phyloP scores from a whole-genome alignment of 1,139 yeast genomes.

The Candida buenavistaensis region DNA sequence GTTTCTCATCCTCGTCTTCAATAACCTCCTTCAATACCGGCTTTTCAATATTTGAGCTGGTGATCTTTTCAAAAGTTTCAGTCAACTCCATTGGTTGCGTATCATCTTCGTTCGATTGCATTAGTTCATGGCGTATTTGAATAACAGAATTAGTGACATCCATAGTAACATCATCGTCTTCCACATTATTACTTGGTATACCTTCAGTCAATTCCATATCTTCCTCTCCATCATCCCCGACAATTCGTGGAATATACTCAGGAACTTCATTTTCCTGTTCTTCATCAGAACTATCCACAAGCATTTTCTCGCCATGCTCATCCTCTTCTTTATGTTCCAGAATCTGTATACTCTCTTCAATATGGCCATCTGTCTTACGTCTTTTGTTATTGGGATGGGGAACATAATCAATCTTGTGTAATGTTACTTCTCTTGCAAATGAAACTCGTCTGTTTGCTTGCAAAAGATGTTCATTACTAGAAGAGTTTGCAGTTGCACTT shows the following conservation, averaged over 20 bases:
- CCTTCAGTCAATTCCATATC: conserved; percentile 12
- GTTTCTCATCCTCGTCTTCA: not conserved
- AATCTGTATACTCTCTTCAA: conserved; percentile 2
- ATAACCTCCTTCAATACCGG: conserved; percentile 3
- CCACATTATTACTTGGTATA: conserved; percentile 2
- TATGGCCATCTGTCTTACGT: conserved; percentile 34
- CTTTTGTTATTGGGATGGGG: conserved; percentile 28
- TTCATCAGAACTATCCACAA: conserved; percentile 20
- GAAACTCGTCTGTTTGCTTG: conserved; percentile 53
- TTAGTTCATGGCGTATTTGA: not conserved
- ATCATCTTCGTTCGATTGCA: conserved; percentile 2
- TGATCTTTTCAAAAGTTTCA: conserved; percentile 12
- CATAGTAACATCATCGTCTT: conserved; percentile 5
- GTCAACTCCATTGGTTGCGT: conserved; percentile 18
- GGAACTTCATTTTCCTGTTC: conserved; percentile 17
- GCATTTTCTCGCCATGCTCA: conserved; percentile 16
- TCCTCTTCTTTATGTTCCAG: not conserved
- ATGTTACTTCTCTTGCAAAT: conserved; percentile 74
- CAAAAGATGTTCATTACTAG: not conserved
- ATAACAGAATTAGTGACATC: conserved; percentile 3
- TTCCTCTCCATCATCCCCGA: conserved; percentile 3
- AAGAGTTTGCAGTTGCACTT: not conserved
- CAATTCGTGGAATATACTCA: conserved; percentile 2
- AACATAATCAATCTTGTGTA: conserved; percentile 61
- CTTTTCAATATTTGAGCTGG: not conserved